Percentiles rank a stretch among this genome's conserved stretches.
Conservation (phyloP, 306 rosid genomes). For the Quercus gilva region DNA sequence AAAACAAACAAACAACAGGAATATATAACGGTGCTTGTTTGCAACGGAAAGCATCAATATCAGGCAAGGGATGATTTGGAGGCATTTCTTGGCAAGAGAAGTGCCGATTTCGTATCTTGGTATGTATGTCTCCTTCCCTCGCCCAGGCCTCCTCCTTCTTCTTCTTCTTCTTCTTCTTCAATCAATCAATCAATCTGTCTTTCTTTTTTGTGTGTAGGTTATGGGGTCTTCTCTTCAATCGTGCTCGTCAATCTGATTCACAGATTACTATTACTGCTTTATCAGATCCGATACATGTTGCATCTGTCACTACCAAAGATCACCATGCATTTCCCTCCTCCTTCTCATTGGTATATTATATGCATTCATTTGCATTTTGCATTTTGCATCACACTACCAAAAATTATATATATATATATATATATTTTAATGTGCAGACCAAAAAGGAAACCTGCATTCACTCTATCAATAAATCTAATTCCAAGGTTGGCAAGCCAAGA, state of each 20-base stretch:
- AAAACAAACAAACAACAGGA: conserved; percentile 9
- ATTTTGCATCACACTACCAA: no score
- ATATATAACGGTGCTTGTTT: conserved; percentile 28
- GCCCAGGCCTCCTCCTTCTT: background rate
- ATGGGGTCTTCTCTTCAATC: conserved; percentile 6
- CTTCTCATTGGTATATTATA: background rate
- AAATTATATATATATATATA: background rate
- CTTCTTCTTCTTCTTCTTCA: background rate
- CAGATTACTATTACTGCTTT: background rate
- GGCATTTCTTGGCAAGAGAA: conserved; percentile 22
- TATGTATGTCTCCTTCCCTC: background rate
- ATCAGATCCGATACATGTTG: background rate
- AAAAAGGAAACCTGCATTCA: background rate
- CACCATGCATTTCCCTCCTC: background rate
- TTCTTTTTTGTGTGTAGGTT: conserved; percentile 13
- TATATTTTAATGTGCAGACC: background rate
- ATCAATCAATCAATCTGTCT: background rate
- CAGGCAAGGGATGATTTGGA: conserved; percentile 32
- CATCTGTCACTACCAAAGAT: background rate
- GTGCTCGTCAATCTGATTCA: background rate
- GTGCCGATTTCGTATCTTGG: conserved; percentile 31
- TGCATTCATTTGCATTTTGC: background rate
- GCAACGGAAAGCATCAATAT: conserved; percentile 35
- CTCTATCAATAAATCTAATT: background rate
- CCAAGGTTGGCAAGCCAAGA: conserved; percentile 16